These are phyloP conservation scores for Claviceps fusiformis DNA, from an alignment of 2,329 filamentous ascomycete species.

Conservation along the genomic window DNA sequence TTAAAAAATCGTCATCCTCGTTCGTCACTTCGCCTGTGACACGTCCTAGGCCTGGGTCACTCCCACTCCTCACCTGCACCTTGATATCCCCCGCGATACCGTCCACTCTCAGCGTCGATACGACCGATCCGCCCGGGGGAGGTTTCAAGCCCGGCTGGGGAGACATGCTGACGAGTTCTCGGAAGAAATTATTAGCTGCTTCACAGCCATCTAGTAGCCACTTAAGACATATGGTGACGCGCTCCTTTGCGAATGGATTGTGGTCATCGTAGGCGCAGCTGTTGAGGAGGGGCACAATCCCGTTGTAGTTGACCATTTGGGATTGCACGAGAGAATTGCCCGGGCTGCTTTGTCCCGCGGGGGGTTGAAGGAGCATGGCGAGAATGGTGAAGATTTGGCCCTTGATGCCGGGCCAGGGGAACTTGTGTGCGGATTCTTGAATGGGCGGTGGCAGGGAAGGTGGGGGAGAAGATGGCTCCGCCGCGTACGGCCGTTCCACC, in stretches of 20 bases:
- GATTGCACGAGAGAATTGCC: conserved; percentile 67
- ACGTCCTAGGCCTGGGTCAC: conserved; percentile 6
- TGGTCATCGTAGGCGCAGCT: conserved; percentile 86
- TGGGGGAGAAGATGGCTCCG: conserved; percentile 14
- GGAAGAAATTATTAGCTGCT: conserved; percentile 58
- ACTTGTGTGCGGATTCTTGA: conserved; percentile 51
- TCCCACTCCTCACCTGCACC: conserved; percentile 33
- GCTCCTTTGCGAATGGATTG: conserved; percentile 88
- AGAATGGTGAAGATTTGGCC: conserved; percentile 85
- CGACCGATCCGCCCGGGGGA: conserved; percentile 20
- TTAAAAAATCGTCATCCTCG: conserved; percentile 22
- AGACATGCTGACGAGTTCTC: conserved; percentile 41
- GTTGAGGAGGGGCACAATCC: conserved; percentile 75
- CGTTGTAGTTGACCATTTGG: conserved; percentile 73
- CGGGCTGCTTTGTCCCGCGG: conserved; percentile 43
- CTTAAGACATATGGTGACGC: conserved; percentile 78
- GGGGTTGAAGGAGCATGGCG: conserved; percentile 78
- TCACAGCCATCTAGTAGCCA: conserved; percentile 65
- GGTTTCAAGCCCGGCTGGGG: conserved; percentile 25
- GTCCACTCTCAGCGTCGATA: conserved; percentile 37
- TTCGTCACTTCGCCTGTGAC: neutral
- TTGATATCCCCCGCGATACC: conserved; percentile 43
- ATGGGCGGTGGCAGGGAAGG: conserved; percentile 31
- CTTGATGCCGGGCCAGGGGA: conserved; percentile 65
- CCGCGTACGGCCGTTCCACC: conserved; percentile 53